A percentile compares a stretch with the other conserved stretches of the same genome.
These are phyloP conservation scores for Corymbia citriodora DNA, from an alignment of 441 rosid species.

Conservation along the genomic window DNA sequence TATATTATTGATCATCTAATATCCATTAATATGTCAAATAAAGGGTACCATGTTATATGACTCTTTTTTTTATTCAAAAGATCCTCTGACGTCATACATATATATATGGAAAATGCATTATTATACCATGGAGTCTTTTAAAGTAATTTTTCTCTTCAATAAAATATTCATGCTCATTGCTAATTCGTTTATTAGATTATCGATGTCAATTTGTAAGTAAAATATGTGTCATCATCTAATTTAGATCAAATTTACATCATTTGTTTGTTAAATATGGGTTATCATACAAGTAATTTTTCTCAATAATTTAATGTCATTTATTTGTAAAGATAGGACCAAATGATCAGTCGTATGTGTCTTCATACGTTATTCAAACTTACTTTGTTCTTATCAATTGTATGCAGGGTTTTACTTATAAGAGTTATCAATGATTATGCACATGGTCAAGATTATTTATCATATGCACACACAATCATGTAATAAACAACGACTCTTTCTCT, in stretches of 20 bases:
- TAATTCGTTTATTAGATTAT: background rate
- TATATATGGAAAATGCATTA: background rate
- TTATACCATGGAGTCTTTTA: background rate
- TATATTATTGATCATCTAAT: background rate
- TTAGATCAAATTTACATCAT: background rate
- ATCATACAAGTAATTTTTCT: background rate
- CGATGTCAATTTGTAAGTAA: background rate
- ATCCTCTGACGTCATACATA: background rate
- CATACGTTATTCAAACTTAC: background rate
- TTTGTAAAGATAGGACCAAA: background rate
- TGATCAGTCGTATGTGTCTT: background rate
- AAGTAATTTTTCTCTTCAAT: background rate
- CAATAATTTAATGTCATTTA: background rate
- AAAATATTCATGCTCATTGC: background rate
- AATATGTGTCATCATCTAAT: background rate
- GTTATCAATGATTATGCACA: background rate
- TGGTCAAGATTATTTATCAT: background rate
- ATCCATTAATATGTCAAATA: background rate
- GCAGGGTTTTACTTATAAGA: background rate
- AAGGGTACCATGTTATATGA: background rate
- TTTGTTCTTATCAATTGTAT: background rate
- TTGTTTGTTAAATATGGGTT: background rate
- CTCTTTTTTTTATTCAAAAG: accelerated
- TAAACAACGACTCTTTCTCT: background rate
- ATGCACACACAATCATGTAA: background rate